Evolutionary conservation across 495 filamentous ascomycete genomes (phyloP).

Genomic region (Cladorrhinum samala): DNA sequence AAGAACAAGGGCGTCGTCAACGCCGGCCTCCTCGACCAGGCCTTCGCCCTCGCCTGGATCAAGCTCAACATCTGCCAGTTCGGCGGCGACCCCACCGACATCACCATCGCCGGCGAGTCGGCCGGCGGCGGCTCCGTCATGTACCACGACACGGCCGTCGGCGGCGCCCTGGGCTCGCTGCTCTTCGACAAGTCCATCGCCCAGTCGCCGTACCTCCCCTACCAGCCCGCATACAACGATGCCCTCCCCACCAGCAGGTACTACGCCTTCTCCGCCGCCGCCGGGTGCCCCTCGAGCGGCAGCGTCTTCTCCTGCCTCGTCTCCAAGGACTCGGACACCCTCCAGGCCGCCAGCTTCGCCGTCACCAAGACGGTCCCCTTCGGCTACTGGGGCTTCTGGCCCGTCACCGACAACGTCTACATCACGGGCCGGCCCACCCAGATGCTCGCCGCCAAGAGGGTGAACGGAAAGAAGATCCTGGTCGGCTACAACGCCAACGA

Average conservation of each 20-base stretch:
- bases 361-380: conserved; percentile 38
- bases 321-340: conserved; percentile 37
- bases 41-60: conserved; percentile 67
- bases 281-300: conserved; percentile 40
- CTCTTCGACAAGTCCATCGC: conserved; percentile 25
- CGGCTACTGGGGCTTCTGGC: conserved; percentile 45
- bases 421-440: conserved; percentile 46
- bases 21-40: conserved; percentile 48
- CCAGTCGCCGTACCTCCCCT: conserved; percentile 24
- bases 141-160: conserved; percentile 23
- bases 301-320: conserved; percentile 51
- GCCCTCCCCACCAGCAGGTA: conserved; percentile 42
- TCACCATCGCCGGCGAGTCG: conserved; percentile 68
- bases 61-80: conserved; percentile 60
- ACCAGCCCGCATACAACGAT: conserved; percentile 39
- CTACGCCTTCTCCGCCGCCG: conserved; percentile 46
- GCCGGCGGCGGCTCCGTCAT: conserved; percentile 54
- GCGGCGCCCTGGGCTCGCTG: conserved; percentile 19
- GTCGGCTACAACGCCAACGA: conserved; percentile 51
- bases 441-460: conserved; percentile 43
- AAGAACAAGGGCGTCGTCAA: conserved; percentile 23
- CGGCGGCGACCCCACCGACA: conserved; percentile 58
- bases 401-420: conserved; percentile 56
- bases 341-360: conserved; percentile 49
- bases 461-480: conserved; percentile 50